Base-by-base conservation (phyloP, 345 rosid species). In the Lumnitzera littorea region DNA sequence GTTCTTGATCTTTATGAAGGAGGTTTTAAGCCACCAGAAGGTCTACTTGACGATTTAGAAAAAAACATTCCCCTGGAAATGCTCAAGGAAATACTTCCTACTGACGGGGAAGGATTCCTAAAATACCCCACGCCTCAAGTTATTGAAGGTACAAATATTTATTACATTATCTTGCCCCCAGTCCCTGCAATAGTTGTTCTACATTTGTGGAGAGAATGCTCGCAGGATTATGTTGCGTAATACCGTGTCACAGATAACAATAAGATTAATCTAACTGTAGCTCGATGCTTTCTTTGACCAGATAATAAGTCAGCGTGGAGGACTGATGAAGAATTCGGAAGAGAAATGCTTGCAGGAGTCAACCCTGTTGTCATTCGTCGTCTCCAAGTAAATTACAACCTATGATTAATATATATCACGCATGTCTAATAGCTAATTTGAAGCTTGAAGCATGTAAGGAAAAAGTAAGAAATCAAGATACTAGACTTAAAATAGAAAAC, bases 281-380 rank as follows among this genome's bases (percentile, higher is more conserved):
- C 43, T 4, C 7, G 43, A 36, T 36, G 7, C 43, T 36, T 36
- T 6, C 10, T 36, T 36, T 55, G 25, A 5, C 20, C 63, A 69
- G 74, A 69, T 57, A 57, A 60, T 16, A 70, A 62, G 58, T 62
- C 75, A 43, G 83, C 80, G 13, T 78, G 83, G 83, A 75, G 77
- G 55, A 75, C 70, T 10, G 83, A 78, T 31, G 75, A 69, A 67
- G 83, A 78, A 66, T 78, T 74, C 24, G 72, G 53, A 5, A 55
- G 79, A 69, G 82, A 78, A 56, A 77, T 74, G 78, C 57, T 74
- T 10, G 74, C 82, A 0, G 78, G 78, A 62, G 59, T 74, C 7
- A 77, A 77, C 53, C 78, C 76, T 20, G 71, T 77, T 16, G 4
- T 62, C 29, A 70, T 77, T 25, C 41, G 76, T 36, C 62, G 70